phyloP scores from a whole-genome alignment of 2,329 filamentous ascomycete species.

The Nigrospora sphaerica region DNA sequence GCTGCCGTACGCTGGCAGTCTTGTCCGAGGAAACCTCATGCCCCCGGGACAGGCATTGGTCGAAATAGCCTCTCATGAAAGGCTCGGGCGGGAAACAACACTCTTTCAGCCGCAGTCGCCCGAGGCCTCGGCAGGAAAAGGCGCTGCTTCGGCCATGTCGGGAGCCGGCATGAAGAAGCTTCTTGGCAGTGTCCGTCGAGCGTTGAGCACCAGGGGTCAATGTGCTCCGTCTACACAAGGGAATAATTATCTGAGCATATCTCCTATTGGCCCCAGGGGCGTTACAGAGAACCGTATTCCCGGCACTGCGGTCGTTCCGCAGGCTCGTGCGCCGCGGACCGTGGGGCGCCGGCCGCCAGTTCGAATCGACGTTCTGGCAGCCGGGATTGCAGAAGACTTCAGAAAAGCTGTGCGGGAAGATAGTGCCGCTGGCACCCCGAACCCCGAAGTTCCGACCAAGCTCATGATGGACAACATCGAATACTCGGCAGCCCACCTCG shows the following conservation, averaged over 20 bases:
- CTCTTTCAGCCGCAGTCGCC: constrained; percentile 35
- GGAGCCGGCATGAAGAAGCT: constrained; percentile 78
- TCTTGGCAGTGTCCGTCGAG: constrained; percentile 78
- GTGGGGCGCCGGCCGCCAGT: constrained; percentile 44
- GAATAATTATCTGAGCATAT: constrained; percentile 37
- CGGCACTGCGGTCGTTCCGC: constrained; percentile 53
- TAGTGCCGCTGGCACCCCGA: constrained; percentile 31
- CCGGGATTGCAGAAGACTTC: constrained; percentile 71
- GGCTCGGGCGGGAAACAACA: constrained; percentile 46
- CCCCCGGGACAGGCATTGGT: constrained; percentile 80
- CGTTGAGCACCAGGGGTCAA: constrained; percentile 57
- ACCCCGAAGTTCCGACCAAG: constrained; percentile 12
- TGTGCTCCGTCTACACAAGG: constrained; percentile 35
- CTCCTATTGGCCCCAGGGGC: constrained; percentile 41
- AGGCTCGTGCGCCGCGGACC: constrained; percentile 34
- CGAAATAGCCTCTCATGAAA: constrained; percentile 49
- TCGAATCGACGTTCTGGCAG: constrained; percentile 77
- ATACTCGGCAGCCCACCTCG: constrained; percentile 36
- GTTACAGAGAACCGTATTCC: constrained; percentile 52
- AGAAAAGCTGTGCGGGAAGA: constrained; percentile 67
- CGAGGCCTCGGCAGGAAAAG: constrained; percentile 33
- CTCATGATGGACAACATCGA: constrained; percentile 25
- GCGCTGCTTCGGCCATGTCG: constrained; percentile 50
- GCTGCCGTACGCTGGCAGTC: constrained; percentile 67
- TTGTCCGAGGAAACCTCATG: constrained; percentile 80